A percentile compares a stretch with the other conserved stretches of the same genome.
Evolutionary conservation across 2,329 filamentous ascomycete genomes (phyloP).

Genomic region (Alternaria sp.): DNA sequence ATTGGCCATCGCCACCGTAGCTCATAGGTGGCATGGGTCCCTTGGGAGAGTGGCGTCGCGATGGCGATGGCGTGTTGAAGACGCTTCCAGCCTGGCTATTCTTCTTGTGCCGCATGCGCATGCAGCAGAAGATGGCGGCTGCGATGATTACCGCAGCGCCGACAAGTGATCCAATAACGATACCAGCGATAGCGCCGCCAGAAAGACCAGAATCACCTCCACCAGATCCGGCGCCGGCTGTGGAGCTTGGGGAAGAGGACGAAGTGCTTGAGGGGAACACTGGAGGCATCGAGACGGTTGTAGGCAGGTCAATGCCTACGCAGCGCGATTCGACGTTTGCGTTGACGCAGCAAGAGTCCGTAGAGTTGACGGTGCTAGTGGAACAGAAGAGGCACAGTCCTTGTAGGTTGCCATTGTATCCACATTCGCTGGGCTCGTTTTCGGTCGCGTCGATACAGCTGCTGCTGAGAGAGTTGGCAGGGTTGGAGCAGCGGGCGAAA

Average conservation of each 20-base stretch:
- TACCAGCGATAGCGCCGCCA: constrained; percentile 88
- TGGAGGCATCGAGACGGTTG: constrained; percentile 66
- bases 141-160: constrained; percentile 73
- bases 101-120: constrained; percentile 61
- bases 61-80: constrained; percentile 88
- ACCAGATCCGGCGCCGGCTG: constrained; percentile 28
- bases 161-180: constrained; percentile 80
- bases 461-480: constrained; percentile 76
- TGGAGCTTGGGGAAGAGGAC: constrained; percentile 58
- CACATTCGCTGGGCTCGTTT: constrained; percentile 89
- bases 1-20: constrained; percentile 49
- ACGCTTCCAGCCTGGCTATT: constrained; percentile 72
- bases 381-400: constrained; percentile 89
- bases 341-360: constrained; percentile 92
- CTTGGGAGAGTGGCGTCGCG: constrained; percentile 45
- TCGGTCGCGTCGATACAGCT: constrained; percentile 75
- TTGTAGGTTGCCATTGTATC: constrained; percentile 72
- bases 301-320: constrained; percentile 76
- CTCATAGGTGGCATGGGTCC: constrained; percentile 50
- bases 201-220: constrained; percentile 63
- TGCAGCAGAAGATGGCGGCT: constrained; percentile 66
- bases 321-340: constrained; percentile 78
- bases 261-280: constrained; percentile 66
- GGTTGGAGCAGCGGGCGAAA: constrained; percentile 86
- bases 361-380: constrained; percentile 83